Base-by-base conservation (phyloP, 2,329 filamentous ascomycete genomes). In the Aspergillus intermedius region DNA sequence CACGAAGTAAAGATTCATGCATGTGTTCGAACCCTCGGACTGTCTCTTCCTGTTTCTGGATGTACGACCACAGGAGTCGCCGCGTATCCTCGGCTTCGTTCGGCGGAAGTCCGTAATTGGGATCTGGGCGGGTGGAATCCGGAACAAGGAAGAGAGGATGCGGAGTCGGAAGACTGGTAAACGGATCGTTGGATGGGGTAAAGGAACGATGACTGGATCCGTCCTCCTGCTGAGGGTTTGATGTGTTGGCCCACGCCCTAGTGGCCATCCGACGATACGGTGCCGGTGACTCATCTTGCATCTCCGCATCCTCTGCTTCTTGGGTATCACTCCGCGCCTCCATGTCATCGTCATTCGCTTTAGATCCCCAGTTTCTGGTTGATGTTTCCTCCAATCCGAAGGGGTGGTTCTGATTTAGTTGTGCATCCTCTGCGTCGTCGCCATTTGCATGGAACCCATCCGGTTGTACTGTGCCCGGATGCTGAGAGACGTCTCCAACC, bases 21-120 rank as follows among this genome's bases (percentile, higher is more conserved):
- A 84, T 73, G 34, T 75, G 72, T 39, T 77, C 72, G 8, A 79
- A 76, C 5, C 77, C 74, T 1, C 81, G 74, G 3, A 82, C 76
- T 3, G 81, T 77, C 59, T 84, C 81, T 57, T 84, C 81, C 60
- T 84, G 81, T 58, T 84, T 84, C 57, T 84, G 81, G 5, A 84
- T 77, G 57, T 82, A 84, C 3, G 79, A 74, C 65, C 79, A 75
- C 5, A 85, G 70, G 17, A 82, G 64, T 45, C 78, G 76, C 32
- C 81, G 77, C 1, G 80, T 82, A 23, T 84, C 81, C 57, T 83
- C 79, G 3, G 82, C 80, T 68, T 84, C 81, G 41, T 70, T 64
- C 2, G 74, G 64, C 0, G 81, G 79, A 0, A 84, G 72, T 3
- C 79, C 80, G 48, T 79, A 75, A 52, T 80, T 77, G 42, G 73